Evolutionary conservation across 805 yeast species (phyloP), one percentile per base, ranked within the genome.

Genomic region (Lipomyces starkeyi): DNA sequence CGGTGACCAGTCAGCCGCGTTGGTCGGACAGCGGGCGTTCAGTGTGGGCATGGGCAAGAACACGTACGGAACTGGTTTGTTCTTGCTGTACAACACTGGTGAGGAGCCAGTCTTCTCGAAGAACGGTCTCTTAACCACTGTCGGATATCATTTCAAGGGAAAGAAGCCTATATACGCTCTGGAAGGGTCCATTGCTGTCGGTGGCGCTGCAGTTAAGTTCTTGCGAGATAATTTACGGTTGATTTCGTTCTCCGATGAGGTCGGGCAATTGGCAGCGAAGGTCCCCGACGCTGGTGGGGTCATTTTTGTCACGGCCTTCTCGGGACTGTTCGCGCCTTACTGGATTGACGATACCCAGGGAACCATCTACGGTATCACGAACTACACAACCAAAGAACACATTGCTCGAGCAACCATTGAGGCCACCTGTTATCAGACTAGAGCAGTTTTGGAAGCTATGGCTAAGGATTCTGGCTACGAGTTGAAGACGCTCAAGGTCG

Each of bases 1-100:
- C 37, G 98, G 98, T 67, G 98, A 93, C 80, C 98, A 93, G 81
- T 87, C 93, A 65, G 92, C 97, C 1, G 95, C 98, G 1, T 80
- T 94, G 69, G 97, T 93, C 61, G 98, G 98, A 49, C 97, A 93
- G 79, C 80, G 91, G 79, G 97, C 97, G 1, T 86, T 92, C 74
- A 83, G 86, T 71, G 84, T 86, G 57, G 97, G 97, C 65, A 87
- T 89, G 58, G 97, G 97, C 58, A 93, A 93, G 80, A 92, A 97
- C 83, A 93, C 98, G 11, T 93, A 93, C 76, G 98, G 98, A 71
- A 93, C 98, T 1, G 98, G 98, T 70, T 91, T 97, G 78, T 93
- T 93, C 83, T 80, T 93, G 70, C 83, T 94, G 71, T 91, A 90
- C 83, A 93, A 93, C 80, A 91, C 97, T 1, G 98, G 98, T 67